Conservation (phyloP, 345 rosid genomes). For the Limnanthes douglasii region DNA sequence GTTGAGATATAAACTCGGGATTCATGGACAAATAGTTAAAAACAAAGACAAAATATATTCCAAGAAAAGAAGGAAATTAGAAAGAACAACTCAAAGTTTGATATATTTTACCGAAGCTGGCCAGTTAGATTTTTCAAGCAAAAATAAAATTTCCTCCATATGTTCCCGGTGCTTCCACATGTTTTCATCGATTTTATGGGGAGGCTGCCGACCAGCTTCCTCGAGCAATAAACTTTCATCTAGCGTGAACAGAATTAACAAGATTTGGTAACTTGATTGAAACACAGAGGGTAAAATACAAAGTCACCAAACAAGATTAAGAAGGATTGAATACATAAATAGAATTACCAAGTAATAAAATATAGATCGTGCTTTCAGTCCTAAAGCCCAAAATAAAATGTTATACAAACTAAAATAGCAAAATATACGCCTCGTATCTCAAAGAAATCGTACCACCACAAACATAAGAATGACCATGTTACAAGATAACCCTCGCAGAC, state of each 20-base stretch:
- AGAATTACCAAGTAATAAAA: not conserved
- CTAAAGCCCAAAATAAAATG: too few relatives aligned
- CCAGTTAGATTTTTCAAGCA: slow-evolving; percentile 55
- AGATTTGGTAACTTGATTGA: too few relatives aligned
- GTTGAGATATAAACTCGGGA: not conserved
- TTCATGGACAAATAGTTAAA: too few relatives aligned
- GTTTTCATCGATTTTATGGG: slow-evolving; percentile 92
- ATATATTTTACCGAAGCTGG: slow-evolving; percentile 33
- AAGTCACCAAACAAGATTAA: too few relatives aligned
- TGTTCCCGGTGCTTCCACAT: slow-evolving; percentile 95
- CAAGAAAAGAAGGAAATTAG: not conserved
- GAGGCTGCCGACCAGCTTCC: slow-evolving; percentile 47
- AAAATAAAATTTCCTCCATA: slow-evolving; percentile 67
- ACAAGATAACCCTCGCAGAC: too few relatives aligned
- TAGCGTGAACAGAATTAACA: too few relatives aligned
- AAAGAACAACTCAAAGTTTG: not conserved
- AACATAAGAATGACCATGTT: too few relatives aligned
- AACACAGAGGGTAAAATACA: too few relatives aligned
- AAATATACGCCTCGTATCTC: too few relatives aligned
- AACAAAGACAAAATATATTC: too few relatives aligned
- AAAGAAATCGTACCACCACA: too few relatives aligned
- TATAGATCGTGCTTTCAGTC: not conserved
- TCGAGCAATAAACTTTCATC: slow-evolving; percentile 39
- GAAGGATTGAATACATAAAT: not conserved
- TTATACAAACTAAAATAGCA: too few relatives aligned